phyloP scores from a whole-genome alignment of 225 moss, liverwort and hornwort species.

The Anthoceros angustus region DNA sequence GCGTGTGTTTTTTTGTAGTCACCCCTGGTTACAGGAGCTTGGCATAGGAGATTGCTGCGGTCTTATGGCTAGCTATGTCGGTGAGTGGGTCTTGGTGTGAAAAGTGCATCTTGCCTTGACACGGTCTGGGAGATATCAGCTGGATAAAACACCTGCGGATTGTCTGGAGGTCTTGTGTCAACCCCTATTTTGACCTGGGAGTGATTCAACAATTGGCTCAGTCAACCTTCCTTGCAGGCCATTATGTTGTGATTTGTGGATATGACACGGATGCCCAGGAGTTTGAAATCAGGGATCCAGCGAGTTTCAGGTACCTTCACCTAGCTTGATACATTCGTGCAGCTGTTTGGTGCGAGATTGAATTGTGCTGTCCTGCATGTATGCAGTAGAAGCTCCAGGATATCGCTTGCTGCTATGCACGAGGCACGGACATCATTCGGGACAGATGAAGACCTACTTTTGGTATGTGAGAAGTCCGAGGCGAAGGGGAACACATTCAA shows the following conservation, averaged over 20 bases:
- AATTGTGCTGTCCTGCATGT: background rate
- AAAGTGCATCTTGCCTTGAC: background rate
- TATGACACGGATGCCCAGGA: slow-evolving; percentile 88
- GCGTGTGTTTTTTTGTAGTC: slow-evolving; percentile 31
- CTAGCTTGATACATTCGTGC: background rate
- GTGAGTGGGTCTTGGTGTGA: slow-evolving; percentile 13
- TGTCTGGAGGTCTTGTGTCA: background rate
- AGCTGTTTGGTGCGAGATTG: background rate
- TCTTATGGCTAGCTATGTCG: slow-evolving; percentile 66
- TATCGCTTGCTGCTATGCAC: slow-evolving; percentile 73
- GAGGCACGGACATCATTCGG: slow-evolving; percentile 90
- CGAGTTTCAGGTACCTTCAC: slow-evolving; percentile 47
- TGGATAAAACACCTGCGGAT: background rate
- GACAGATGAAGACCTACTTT: slow-evolving; percentile 90
- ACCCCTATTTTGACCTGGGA: background rate
- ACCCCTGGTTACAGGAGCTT: slow-evolving; percentile 86
- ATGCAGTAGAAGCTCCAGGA: slow-evolving; percentile 68
- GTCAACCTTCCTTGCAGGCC: slow-evolving; percentile 29
- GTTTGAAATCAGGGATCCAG: slow-evolving; percentile 97
- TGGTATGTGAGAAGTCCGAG: slow-evolving; percentile 21
- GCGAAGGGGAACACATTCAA: too few species aligned
- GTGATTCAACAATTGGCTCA: background rate
- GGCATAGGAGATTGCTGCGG: slow-evolving; percentile 91
- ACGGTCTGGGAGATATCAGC: background rate
- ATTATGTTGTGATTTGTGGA: slow-evolving; percentile 96